Conservation (phyloP, 2,329 filamentous ascomycete species). For the Ophiostoma triangulosporum region DNA sequence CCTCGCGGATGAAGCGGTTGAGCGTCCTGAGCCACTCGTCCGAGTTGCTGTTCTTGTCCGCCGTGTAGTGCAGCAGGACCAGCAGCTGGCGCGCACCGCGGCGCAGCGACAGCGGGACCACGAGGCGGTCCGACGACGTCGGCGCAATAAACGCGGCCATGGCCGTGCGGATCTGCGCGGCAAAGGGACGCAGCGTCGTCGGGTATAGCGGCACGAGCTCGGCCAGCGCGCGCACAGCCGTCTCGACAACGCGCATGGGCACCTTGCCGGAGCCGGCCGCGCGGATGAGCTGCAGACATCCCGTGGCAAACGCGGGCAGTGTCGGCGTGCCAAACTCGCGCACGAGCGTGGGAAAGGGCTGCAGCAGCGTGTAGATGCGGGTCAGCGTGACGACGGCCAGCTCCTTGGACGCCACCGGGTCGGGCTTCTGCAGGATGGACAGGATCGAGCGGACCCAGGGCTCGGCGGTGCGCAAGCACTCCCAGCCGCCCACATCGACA, state of each 20-base stretch:
- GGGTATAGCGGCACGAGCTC: slow-evolving; percentile 67
- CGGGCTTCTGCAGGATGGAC: slow-evolving; percentile 65
- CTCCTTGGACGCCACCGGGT: slow-evolving; percentile 61
- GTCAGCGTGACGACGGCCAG: slow-evolving; percentile 64
- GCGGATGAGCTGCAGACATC: slow-evolving; percentile 55
- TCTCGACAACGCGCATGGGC: slow-evolving; percentile 43
- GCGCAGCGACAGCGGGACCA: slow-evolving; percentile 39
- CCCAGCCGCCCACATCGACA: slow-evolving; percentile 74
- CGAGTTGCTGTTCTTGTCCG: slow-evolving; percentile 61
- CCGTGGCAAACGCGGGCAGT: slow-evolving; percentile 58
- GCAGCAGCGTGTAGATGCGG: slow-evolving; percentile 71
- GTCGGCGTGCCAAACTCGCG: slow-evolving; percentile 80
- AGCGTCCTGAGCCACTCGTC: slow-evolving; percentile 68
- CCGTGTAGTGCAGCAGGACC: slow-evolving; percentile 63
- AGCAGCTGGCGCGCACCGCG: slow-evolving; percentile 49
- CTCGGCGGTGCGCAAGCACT: slow-evolving; percentile 58
- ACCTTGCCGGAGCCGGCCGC: slow-evolving; percentile 25
- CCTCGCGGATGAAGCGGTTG: slow-evolving; percentile 44
- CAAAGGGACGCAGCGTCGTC: slow-evolving; percentile 67
- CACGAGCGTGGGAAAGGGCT: slow-evolving; percentile 68
- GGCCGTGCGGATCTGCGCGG: slow-evolving; percentile 51
- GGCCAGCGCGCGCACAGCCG: slow-evolving; percentile 57
- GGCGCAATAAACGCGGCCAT: slow-evolving; percentile 49
- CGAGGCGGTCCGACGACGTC: slow-evolving; percentile 37
- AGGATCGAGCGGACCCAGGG: slow-evolving; percentile 70